These are phyloP conservation scores for Glebionis coronaria DNA, from an alignment of 129 eudicot species.

Conservation along the genomic window DNA sequence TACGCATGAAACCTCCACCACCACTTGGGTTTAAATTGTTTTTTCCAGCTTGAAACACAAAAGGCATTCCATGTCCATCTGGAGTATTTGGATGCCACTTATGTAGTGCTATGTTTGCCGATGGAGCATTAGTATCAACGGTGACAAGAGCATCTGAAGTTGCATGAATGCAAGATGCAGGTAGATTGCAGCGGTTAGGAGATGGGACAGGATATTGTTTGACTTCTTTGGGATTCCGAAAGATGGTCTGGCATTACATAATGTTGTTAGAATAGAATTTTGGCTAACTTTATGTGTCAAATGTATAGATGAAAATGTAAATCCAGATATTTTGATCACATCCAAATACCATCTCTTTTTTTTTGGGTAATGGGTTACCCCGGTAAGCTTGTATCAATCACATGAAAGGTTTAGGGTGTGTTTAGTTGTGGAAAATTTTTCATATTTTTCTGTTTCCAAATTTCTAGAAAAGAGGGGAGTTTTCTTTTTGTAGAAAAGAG, in stretches of 20 bases:
- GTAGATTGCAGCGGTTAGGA: slow-evolving; percentile 88
- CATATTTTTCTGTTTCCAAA: no score
- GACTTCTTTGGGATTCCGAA: slow-evolving; percentile 80
- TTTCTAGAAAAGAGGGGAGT: no score
- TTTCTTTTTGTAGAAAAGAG: no score
- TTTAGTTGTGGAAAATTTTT: no score
- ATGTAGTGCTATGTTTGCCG: slow-evolving; percentile 79
- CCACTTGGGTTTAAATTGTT: slow-evolving; percentile 40
- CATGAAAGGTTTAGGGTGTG: no score
- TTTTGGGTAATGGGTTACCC: no score
- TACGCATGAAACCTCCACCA: slow-evolving; percentile 78
- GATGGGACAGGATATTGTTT: slow-evolving; percentile 60
- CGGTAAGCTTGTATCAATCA: no score
- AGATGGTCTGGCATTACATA: slow-evolving; percentile 56
- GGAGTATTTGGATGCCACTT: slow-evolving; percentile 99
- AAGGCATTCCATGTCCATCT: slow-evolving; percentile 81
- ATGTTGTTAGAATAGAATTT: neutral
- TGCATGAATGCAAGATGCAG: slow-evolving; percentile 84
- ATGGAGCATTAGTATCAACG: slow-evolving; percentile 73
- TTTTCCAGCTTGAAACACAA: slow-evolving; percentile 82
- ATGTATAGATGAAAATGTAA: neutral
- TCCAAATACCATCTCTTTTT: no score
- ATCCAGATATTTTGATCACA: no score
- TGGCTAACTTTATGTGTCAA: neutral
- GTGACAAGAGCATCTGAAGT: slow-evolving; percentile 74